phyloP scores from a whole-genome alignment of 2,329 filamentous ascomycete species.

The Pezicula rhizophila region DNA sequence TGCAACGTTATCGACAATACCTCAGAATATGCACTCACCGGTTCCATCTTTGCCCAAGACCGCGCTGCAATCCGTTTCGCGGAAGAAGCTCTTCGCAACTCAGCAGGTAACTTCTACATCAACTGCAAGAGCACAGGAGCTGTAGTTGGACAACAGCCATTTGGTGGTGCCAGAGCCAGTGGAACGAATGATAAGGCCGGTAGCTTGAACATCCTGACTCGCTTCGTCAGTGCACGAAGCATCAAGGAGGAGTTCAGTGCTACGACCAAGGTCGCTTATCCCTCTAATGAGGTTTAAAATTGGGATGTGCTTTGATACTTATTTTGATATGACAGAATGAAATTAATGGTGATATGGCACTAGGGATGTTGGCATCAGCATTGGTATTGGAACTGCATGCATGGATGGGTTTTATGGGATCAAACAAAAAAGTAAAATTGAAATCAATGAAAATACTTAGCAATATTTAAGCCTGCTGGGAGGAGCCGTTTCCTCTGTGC shows the following conservation, averaged over 20 bases:
- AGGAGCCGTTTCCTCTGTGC: too few species aligned
- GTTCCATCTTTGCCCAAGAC: constrained; percentile 68
- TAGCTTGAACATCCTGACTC: constrained; percentile 54
- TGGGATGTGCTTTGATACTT: neutral
- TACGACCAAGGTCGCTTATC: constrained; percentile 59
- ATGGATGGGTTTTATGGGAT: too few species aligned
- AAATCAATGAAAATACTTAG: too few species aligned
- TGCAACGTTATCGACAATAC: constrained; percentile 64
- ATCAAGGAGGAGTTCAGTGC: constrained; percentile 72
- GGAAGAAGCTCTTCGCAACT: constrained; percentile 64
- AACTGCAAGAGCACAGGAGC: constrained; percentile 77
- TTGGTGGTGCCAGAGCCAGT: constrained; percentile 61
- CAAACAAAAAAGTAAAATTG: too few species aligned
- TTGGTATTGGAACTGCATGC: too few species aligned
- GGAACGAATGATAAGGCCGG: constrained; percentile 72
- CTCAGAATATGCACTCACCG: constrained; percentile 73
- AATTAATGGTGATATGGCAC: too few species aligned
- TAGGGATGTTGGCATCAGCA: too few species aligned
- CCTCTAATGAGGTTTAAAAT: constrained; percentile 55
- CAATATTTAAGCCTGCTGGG: too few species aligned
- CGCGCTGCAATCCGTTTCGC: constrained; percentile 59
- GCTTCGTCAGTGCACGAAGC: constrained; percentile 61
- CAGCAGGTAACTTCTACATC: constrained; percentile 80
- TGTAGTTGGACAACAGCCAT: constrained; percentile 68
- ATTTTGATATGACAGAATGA: too few species aligned